Conservation (phyloP, 352 stramenopile species). For the Blastocystis sp. region DNA sequence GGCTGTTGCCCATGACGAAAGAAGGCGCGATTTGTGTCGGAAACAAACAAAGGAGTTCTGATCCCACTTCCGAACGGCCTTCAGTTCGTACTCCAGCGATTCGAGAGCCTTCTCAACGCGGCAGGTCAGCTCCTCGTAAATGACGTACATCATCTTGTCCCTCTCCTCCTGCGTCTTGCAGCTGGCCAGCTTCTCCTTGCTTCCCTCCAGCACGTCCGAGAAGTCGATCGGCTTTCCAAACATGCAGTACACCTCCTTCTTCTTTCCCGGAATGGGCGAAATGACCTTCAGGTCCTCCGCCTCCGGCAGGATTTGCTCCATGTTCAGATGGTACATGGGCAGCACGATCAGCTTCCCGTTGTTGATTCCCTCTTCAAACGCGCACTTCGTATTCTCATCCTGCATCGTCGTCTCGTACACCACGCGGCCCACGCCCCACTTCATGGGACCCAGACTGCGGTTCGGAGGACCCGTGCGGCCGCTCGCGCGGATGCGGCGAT, state of each 20-base stretch:
- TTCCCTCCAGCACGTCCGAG: constrained; percentile 40
- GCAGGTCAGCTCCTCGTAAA: constrained; percentile 58
- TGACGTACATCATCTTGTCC: constrained; percentile 59
- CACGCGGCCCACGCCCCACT: constrained; percentile 62
- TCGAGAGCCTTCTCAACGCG: constrained; percentile 43
- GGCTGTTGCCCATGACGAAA: too few relatives aligned
- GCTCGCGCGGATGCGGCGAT: constrained; percentile 27
- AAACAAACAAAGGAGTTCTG: constrained; percentile 2
- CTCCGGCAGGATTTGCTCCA: constrained; percentile 48
- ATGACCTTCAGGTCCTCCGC: constrained; percentile 53
- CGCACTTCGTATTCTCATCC: neutral
- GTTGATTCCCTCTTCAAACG: constrained; percentile 50
- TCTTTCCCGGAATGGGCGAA: constrained; percentile 42
- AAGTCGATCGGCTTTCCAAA: constrained; percentile 66
- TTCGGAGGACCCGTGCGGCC: constrained; percentile 45
- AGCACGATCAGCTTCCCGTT: constrained; percentile 63
- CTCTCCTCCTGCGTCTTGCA: constrained; percentile 58
- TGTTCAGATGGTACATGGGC: constrained; percentile 60
- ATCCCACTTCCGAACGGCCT: constrained; percentile 33
- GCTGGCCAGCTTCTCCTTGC: constrained; percentile 31
- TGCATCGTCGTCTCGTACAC: constrained; percentile 30
- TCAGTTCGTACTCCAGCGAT: constrained; percentile 52
- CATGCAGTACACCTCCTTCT: constrained; percentile 54
- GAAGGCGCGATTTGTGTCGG: too few relatives aligned
- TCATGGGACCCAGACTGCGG: constrained; percentile 57